Evolutionary conservation across 176 grass and related monocot species (phyloP).

Genomic region (Rhynchospora breviuscula): DNA sequence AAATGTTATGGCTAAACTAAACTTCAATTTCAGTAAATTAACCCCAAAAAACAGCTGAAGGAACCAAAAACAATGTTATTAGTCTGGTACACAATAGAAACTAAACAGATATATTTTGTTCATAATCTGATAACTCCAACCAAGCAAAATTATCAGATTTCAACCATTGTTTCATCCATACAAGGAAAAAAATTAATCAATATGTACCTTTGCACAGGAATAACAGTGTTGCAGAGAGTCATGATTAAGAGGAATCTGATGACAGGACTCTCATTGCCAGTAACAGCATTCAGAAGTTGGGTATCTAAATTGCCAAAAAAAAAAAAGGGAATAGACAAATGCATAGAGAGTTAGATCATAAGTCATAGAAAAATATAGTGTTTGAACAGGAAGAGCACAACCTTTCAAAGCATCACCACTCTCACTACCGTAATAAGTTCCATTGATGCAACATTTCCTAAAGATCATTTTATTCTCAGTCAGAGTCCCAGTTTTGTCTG

Average conservation of each 20-base stretch:
- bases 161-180: neutral
- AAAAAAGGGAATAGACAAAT: constrained; percentile 23
- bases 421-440: constrained; percentile 74
- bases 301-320: constrained; percentile 50
- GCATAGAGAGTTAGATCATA: constrained; percentile 11
- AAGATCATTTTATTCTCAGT: constrained; percentile 99
- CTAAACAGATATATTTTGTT: neutral
- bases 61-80: neutral
- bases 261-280: constrained; percentile 55
- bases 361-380: constrained; percentile 14
- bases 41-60: neutral
- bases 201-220: constrained; percentile 77
- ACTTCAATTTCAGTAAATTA: neutral
- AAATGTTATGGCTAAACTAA: constrained; percentile 7
- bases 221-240: constrained; percentile 95
- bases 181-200: neutral
- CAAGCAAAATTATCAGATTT: neutral
- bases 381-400: constrained; percentile 30
- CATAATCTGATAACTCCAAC: neutral
- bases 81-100: neutral
- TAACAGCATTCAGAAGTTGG: constrained; percentile 81
- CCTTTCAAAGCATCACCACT: constrained; percentile 94
- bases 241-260: constrained; percentile 86
- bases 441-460: constrained; percentile 80
- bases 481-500: constrained; percentile 94